A percentile compares a stretch with the other conserved stretches of the same genome.
Conservation (phyloP, 2,329 filamentous ascomycete genomes). For the Lecanicillium sp. region DNA sequence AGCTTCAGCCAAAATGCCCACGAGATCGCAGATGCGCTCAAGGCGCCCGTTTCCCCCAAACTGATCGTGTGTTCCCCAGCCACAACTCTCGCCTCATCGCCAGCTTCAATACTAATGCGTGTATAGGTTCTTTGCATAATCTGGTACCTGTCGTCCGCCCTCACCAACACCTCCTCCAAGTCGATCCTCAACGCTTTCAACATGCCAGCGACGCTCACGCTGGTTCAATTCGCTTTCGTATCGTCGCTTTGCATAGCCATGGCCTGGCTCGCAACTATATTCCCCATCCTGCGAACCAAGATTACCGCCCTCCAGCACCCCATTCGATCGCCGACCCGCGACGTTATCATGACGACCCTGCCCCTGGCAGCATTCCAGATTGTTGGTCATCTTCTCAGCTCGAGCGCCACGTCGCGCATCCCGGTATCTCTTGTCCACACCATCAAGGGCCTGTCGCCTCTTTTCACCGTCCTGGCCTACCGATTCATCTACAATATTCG, state of each 20-base stretch:
- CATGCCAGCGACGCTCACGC: slow-evolving; percentile 84
- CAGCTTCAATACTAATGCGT: slow-evolving; percentile 12
- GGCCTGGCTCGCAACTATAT: slow-evolving; percentile 66
- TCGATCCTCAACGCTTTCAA: slow-evolving; percentile 88
- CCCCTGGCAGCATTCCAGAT: slow-evolving; percentile 91
- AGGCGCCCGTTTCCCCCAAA: slow-evolving; percentile 80
- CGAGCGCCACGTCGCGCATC: slow-evolving; percentile 88
- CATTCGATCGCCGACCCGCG: slow-evolving; percentile 71
- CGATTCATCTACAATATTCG: slow-evolving; percentile 81
- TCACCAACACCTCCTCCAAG: slow-evolving; percentile 97
- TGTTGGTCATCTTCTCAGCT: slow-evolving; percentile 86
- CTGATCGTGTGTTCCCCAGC: slow-evolving; percentile 67
- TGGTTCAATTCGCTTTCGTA: slow-evolving; percentile 91
- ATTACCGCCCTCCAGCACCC: slow-evolving; percentile 79
- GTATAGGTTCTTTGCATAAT: slow-evolving; percentile 73
- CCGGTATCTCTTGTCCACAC: slow-evolving; percentile 96
- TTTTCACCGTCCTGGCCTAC: slow-evolving; percentile 94
- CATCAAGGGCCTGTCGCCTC: slow-evolving; percentile 92
- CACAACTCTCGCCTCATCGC: not conserved
- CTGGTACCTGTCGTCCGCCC: slow-evolving; percentile 92
- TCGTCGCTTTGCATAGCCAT: slow-evolving; percentile 79
- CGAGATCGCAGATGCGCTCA: slow-evolving; percentile 85
- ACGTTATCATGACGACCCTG: slow-evolving; percentile 81
- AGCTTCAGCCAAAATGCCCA: slow-evolving; percentile 91
- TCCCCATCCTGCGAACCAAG: slow-evolving; percentile 62